Base-by-base conservation (phyloP, 2,329 filamentous ascomycete genomes). In the Claviceps sp. region DNA sequence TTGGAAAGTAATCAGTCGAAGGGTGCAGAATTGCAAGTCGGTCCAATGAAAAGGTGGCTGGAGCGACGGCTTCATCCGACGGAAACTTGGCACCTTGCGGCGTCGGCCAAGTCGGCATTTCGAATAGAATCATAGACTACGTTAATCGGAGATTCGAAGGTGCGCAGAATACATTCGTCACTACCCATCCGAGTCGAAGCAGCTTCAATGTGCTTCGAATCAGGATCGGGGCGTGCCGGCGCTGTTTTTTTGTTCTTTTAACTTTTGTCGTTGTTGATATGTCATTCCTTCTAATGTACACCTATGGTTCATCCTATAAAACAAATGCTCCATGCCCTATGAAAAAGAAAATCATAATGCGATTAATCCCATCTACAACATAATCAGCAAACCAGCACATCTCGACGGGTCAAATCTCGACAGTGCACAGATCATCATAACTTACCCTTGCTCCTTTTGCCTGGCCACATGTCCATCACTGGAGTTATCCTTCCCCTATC, bases 381-480 rank as follows among this genome's bases (percentile, higher is more conserved):
- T 14, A 29, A 44, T 53, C 44, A 51, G 50, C 34, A 14, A 37
- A 29, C 17, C 22, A 8, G 17, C 2, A 51, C 20, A 36, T 26
- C 6, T 23, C n/a, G 11, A 23, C 3, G n/a, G 2, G 11, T 13
- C 11, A 34, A 11, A 9, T 13, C 16, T n/a, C n/a, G 20, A 4
- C 7, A 22, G n/a, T 36, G 14, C 36, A 6, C 26, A 16, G 22
- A 16, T 7, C 36, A 38, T 50, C 42, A 45, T 22, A 40, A 63
- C 80, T 71, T 71, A 88, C 85, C 86, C 86, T 57, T 79, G 81
- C 57, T 91, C 85, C 70, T 88, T 91, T 68, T 89, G 83, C 64
- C 88, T 77, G 50, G 83, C 71, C 55, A 90, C 82, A 45, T 76
- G 80, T 47, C 80, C 83, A 53, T 79, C 73, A n/a, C 74, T 66